Percentiles rank a stretch among this genome's conserved stretches.
These are phyloP conservation scores for Herpetomonas tarakana DNA, from an alignment of 208 protist species.

Conservation along the genomic window DNA sequence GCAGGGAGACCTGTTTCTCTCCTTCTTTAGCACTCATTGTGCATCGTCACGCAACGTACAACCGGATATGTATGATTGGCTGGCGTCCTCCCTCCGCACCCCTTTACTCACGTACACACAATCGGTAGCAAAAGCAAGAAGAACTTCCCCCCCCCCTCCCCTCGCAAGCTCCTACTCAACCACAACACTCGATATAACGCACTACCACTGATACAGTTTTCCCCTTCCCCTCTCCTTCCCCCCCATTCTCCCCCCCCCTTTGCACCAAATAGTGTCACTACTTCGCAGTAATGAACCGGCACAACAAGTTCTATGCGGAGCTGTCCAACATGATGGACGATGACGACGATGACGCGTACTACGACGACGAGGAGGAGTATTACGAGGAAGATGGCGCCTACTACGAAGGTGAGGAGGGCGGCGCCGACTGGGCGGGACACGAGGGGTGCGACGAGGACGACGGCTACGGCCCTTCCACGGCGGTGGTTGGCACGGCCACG, in stretches of 20 bases:
- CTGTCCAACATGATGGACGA: constrained; percentile 46
- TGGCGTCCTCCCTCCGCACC: too few relatives aligned
- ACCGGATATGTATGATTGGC: too few relatives aligned
- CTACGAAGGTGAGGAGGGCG: constrained; percentile 37
- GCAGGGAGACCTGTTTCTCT: not conserved
- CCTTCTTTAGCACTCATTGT: constrained; percentile 10
- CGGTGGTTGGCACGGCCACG: constrained; percentile 2
- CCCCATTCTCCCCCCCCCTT: too few relatives aligned
- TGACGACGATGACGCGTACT: constrained; percentile 45
- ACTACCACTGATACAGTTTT: too few relatives aligned
- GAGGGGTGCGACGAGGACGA: constrained; percentile 12
- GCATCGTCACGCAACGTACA: too few relatives aligned
- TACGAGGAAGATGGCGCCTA: constrained; percentile 49
- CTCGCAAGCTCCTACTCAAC: too few relatives aligned
- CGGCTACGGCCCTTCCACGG: not conserved
- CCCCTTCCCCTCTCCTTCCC: too few relatives aligned
- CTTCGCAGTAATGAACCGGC: constrained; percentile 88
- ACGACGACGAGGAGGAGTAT: constrained; percentile 46
- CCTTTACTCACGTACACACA: too few relatives aligned
- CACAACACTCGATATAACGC: too few relatives aligned
- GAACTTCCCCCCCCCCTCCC: too few relatives aligned
- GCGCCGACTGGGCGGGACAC: constrained; percentile 23
- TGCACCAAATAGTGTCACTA: too few relatives aligned
- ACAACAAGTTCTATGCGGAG: constrained; percentile 73
- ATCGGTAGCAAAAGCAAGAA: too few relatives aligned